A percentile compares a stretch with the other conserved stretches of the same genome.
These are phyloP conservation scores for Candida tammaniensis DNA, from an alignment of 805 yeast genomes.

Conservation along the genomic window DNA sequence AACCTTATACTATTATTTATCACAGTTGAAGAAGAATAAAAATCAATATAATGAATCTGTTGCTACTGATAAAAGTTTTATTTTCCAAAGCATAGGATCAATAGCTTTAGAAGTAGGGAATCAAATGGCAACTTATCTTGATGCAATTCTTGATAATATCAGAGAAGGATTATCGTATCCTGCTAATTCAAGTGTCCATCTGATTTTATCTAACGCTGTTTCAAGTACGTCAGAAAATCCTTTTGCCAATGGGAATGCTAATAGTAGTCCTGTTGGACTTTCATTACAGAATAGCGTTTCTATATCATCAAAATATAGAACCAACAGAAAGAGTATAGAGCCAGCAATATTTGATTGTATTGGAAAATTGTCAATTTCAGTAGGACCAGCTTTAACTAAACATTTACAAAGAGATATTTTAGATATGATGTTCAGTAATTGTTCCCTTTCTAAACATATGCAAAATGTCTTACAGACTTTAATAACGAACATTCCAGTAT, in stretches of 20 bases:
- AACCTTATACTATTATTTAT: conserved; percentile 70
- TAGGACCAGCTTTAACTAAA: conserved; percentile 91
- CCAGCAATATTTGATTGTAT: conserved; percentile 87
- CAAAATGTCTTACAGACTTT: conserved; percentile 69
- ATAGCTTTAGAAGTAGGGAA: conserved; percentile 77
- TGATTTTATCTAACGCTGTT: conserved; percentile 39
- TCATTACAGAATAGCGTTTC: conserved; percentile 26
- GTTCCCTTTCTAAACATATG: conserved; percentile 82
- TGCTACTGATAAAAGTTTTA: conserved; percentile 64
- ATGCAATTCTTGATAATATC: conserved; percentile 79
- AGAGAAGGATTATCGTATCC: conserved; percentile 66
- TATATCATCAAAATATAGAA: conserved; percentile 50
- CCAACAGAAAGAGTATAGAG: conserved; percentile 67
- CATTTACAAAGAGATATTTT: conserved; percentile 79
- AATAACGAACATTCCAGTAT: conserved; percentile 72
- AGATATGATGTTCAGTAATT: conserved; percentile 68
- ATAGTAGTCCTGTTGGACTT: conserved; percentile 16
- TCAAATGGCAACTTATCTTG: conserved; percentile 82
- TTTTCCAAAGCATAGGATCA: conserved; percentile 79
- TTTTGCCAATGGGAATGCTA: conserved; percentile 9
- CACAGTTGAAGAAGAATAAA: conserved; percentile 70
- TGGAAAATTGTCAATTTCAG: conserved; percentile 80
- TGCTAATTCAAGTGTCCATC: conserved; percentile 35
- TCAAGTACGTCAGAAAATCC: conserved; percentile 20
- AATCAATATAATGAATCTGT: conserved; percentile 36